Conservation (phyloP, 768 basidiomycete species). For the Plicaturopsis crispa region DNA sequence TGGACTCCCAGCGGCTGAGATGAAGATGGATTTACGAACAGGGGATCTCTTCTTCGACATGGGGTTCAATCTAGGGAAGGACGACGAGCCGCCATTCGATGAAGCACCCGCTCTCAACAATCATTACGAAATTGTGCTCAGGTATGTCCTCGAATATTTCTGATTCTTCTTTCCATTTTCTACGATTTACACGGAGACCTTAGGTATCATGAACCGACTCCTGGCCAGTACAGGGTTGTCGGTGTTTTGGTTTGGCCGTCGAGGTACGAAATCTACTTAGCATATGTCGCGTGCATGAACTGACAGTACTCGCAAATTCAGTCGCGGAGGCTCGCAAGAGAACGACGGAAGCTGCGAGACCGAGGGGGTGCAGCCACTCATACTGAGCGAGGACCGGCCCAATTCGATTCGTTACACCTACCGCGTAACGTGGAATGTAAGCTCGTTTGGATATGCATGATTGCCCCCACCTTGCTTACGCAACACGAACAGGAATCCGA, state of each 20-base stretch:
- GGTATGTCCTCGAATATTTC: too few species aligned
- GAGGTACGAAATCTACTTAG: too few species aligned
- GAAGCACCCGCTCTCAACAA: constrained; percentile 76
- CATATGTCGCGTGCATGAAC: too few species aligned
- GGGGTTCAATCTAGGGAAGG: constrained; percentile 85
- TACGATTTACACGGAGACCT: constrained; percentile 1
- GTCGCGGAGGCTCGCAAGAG: constrained; percentile 57
- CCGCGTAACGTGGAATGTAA: constrained; percentile 77
- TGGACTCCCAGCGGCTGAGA: constrained; percentile 89
- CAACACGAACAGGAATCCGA: constrained; percentile 56
- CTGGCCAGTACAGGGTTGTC: constrained; percentile 76
- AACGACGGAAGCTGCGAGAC: constrained; percentile 44
- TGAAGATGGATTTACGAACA: constrained; percentile 74
- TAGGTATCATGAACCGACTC: constrained; percentile 75
- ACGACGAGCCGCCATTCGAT: constrained; percentile 50
- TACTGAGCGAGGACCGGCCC: constrained; percentile 49
- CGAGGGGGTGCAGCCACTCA: constrained; percentile 36
- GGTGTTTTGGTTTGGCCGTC: constrained; percentile 84
- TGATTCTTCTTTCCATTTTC: background rate
- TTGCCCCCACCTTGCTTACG: constrained; percentile 1
- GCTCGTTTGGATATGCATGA: constrained; percentile 18
- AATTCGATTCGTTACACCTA: constrained; percentile 83
- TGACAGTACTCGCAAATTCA: constrained; percentile 27
- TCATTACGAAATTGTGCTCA: constrained; percentile 83
- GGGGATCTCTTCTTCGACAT: constrained; percentile 89